Conservation (phyloP, 1,284 basidiomycete genomes). For the Microbotryum intermedium region DNA sequence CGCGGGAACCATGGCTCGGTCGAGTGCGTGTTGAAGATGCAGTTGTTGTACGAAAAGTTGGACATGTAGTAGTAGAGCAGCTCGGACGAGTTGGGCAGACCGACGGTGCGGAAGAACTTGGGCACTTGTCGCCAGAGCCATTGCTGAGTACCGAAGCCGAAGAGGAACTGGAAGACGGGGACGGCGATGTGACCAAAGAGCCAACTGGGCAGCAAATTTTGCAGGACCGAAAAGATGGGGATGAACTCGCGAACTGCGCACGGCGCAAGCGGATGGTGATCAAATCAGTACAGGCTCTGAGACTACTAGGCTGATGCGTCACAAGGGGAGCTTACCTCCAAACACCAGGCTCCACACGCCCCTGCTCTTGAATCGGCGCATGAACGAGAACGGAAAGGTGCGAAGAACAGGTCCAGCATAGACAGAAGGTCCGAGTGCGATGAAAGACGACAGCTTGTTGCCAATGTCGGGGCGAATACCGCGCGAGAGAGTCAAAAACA, state of each 20-base stretch:
- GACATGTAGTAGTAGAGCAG: slow-evolving; percentile 41
- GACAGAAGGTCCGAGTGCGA: slow-evolving; percentile 52
- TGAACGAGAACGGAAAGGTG: slow-evolving; percentile 49
- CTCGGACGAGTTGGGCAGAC: slow-evolving; percentile 40
- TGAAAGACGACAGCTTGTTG: slow-evolving; percentile 48
- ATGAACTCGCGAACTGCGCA: slow-evolving; percentile 50
- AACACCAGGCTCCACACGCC: slow-evolving; percentile 48
- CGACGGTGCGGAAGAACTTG: slow-evolving; percentile 53
- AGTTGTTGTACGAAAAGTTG: slow-evolving; percentile 50
- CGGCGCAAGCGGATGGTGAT: background rate
- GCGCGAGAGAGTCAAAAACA: slow-evolving; percentile 51
- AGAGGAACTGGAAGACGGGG: slow-evolving; percentile 15
- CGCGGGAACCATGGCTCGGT: slow-evolving; percentile 48
- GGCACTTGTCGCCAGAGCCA: slow-evolving; percentile 47
- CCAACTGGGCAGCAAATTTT: slow-evolving; percentile 47
- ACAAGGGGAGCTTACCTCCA: slow-evolving; percentile 32
- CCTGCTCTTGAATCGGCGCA: slow-evolving; percentile 46
- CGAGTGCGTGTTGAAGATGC: slow-evolving; percentile 46
- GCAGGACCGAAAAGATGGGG: slow-evolving; percentile 50
- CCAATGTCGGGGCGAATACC: slow-evolving; percentile 51
- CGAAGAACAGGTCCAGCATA: slow-evolving; percentile 51
- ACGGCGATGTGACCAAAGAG: slow-evolving; percentile 41
- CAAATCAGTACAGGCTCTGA: too few species aligned
- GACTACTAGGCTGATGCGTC: background rate
- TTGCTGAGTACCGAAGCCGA: slow-evolving; percentile 31